Evolutionary conservation across 2,329 filamentous ascomycete genomes (phyloP).

Genomic region (Meredithiella fracta): DNA sequence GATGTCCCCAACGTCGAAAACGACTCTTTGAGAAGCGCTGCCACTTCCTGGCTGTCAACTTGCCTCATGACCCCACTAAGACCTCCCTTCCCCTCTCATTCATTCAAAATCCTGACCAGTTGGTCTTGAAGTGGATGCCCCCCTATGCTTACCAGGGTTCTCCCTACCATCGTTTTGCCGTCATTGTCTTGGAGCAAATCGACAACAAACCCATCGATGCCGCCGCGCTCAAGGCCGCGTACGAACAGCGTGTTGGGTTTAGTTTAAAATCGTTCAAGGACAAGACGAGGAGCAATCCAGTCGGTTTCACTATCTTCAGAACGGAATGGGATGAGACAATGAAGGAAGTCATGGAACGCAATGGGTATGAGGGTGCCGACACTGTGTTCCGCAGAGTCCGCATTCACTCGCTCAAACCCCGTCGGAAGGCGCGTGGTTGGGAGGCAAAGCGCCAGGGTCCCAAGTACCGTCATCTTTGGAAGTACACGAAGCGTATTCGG

Average conservation of each 20-base stretch:
- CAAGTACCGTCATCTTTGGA: slow-evolving; percentile 49
- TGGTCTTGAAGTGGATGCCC: slow-evolving; percentile 67
- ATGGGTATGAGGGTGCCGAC: slow-evolving; percentile 57
- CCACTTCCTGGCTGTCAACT: slow-evolving; percentile 66
- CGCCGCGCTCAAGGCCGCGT: slow-evolving; percentile 36
- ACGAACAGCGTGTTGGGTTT: slow-evolving; percentile 47
- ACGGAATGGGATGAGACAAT: slow-evolving; percentile 80
- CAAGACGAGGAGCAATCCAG: slow-evolving; percentile 50
- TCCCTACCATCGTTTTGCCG: slow-evolving; percentile 73
- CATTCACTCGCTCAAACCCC: slow-evolving; percentile 49
- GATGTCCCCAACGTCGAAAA: slow-evolving; percentile 69
- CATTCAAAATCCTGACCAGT: slow-evolving; percentile 43
- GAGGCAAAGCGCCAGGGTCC: slow-evolving; percentile 47
- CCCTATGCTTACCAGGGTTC: slow-evolving; percentile 79
- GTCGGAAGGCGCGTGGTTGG: slow-evolving; percentile 46
- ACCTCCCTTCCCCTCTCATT: slow-evolving; percentile 48
- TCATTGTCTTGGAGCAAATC: slow-evolving; percentile 71
- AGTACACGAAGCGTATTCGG: slow-evolving; percentile 44
- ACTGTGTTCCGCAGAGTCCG: slow-evolving; percentile 73
- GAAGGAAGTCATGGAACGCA: slow-evolving; percentile 68
- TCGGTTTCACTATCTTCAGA: slow-evolving; percentile 80
- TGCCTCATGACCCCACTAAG: slow-evolving; percentile 34
- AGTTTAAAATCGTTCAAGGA: slow-evolving; percentile 58
- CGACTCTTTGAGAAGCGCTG: slow-evolving; percentile 68
- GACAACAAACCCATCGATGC: slow-evolving; percentile 39